These are phyloP conservation scores for Helminthosporium solani DNA, from an alignment of 2,329 filamentous ascomycete species.

Conservation along the genomic window DNA sequence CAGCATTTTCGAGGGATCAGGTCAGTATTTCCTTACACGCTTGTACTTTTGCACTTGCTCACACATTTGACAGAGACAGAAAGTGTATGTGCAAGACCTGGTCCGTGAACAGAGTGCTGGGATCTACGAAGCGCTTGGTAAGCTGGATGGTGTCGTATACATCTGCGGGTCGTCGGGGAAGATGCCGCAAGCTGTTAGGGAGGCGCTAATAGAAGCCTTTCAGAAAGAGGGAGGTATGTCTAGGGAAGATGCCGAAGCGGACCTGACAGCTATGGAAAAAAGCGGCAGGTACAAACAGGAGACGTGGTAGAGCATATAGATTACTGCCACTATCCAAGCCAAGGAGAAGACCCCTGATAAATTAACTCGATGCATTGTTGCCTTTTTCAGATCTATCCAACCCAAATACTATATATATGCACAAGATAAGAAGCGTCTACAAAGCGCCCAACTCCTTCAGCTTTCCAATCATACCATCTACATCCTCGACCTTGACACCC, in stretches of 20 bases:
- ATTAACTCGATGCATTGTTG: not conserved
- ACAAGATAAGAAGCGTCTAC: constrained; percentile 45
- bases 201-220: constrained; percentile 65
- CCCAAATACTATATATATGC: not conserved
- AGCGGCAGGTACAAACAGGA: constrained; percentile 65
- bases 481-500: constrained; percentile 95
- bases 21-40: constrained; percentile 15
- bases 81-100: constrained; percentile 68
- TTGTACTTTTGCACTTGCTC: not conserved
- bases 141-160: constrained; percentile 55
- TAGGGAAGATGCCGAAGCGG: constrained; percentile 56
- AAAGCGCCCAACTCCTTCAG: constrained; percentile 94
- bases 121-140: constrained; percentile 55
- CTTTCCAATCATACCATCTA: constrained; percentile 89
- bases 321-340: not conserved
- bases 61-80: constrained; percentile 44
- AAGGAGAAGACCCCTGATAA: too few species aligned
- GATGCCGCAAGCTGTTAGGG: constrained; percentile 70
- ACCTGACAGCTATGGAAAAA: constrained; percentile 61
- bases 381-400: constrained; percentile 10
- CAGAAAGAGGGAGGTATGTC: constrained; percentile 43
- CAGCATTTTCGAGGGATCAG: constrained; percentile 73
- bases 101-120: constrained; percentile 53
- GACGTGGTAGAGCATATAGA: constrained; percentile 57
- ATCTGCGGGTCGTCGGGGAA: constrained; percentile 64